Base-by-base conservation (phyloP, 352 stramenopile species). In the Phytopythium sindhum region DNA sequence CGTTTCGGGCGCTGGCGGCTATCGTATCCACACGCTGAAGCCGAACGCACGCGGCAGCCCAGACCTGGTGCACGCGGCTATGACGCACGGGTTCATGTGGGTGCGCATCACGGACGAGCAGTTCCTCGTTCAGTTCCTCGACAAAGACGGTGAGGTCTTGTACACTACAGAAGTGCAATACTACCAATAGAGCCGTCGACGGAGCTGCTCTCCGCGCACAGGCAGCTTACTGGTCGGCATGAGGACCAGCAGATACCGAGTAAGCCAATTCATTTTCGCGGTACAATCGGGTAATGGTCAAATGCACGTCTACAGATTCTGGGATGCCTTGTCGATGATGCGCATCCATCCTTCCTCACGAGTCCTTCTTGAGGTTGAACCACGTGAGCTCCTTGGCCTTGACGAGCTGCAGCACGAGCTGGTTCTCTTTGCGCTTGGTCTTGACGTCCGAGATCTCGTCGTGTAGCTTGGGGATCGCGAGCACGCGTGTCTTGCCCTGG, bases 21-120 rank as follows among this genome's bases (percentile, higher is more conserved):
- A 93, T 64, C 64, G 60, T 21, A 77, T 90, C 14, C 86, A 95
- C 52, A 65, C 75, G 1, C 74, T 95, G 21, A 67, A 89, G 56
- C 80, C 84, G 0, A 80, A 88, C 2, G 85, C 86, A 23, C 81
- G 86, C 35, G 75, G 67, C 45, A 90, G 84, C 57, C 62, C 83
- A 12, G 81, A 93, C 31, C 66, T 95, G 10, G 78, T 93, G 24
- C 86, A 95, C 42, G 86, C 84, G 11, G 84, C 83, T n/a, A 86
- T 93, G 81, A 80, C 70, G n/a, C 73, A 93, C 68, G 86, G 86
- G 37, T 95, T 95, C 70, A 89, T 93, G 81, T 88, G 72, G n/a
- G 81, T 92, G 51, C 67, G 73, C 28, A 77, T 95, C 63, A 91
- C 80, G n/a, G 66, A 73, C 31, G 72, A 79, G 23, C 65, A 76